A percentile compares a stretch with the other conserved stretches of the same genome.
These are phyloP conservation scores for Microbotryum violaceum DNA, from an alignment of 1,284 basidiomycete genomes.

Conservation along the genomic window DNA sequence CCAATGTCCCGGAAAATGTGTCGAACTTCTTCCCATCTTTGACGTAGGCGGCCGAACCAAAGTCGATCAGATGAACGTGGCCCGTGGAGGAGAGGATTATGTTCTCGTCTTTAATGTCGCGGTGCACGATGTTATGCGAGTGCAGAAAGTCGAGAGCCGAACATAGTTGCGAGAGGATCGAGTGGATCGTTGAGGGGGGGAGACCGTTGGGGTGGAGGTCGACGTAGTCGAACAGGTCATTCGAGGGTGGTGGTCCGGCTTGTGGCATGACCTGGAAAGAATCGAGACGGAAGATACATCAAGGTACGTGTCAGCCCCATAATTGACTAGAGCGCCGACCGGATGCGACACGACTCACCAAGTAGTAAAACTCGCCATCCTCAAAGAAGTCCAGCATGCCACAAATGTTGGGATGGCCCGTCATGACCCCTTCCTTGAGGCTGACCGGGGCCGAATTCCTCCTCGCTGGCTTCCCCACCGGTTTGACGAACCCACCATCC, in stretches of 20 bases:
- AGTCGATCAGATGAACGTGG: slow-evolving; percentile 82
- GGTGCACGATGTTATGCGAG: slow-evolving; percentile 86
- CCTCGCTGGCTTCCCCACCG: neutral
- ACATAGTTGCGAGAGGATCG: slow-evolving; percentile 86
- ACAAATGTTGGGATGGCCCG: slow-evolving; percentile 87
- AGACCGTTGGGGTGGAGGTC: slow-evolving; percentile 82
- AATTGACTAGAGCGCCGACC: neutral
- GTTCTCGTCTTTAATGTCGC: slow-evolving; percentile 98
- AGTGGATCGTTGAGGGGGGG: slow-evolving; percentile 63
- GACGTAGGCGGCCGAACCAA: slow-evolving; percentile 38
- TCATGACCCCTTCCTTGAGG: slow-evolving; percentile 17
- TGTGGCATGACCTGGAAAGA: slow-evolving; percentile 26
- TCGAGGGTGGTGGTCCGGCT: slow-evolving; percentile 15
- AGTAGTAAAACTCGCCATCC: slow-evolving; percentile 92
- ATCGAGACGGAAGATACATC: neutral
- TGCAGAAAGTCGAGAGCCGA: slow-evolving; percentile 89
- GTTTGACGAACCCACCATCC: slow-evolving; percentile 2
- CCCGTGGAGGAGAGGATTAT: slow-evolving; percentile 53
- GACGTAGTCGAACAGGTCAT: slow-evolving; percentile 81
- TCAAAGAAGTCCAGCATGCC: slow-evolving; percentile 95
- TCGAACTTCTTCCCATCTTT: slow-evolving; percentile 38
- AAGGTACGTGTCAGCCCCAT: neutral
- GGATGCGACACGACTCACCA: slow-evolving; percentile 42
- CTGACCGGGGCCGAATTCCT: slow-evolving; percentile 19
- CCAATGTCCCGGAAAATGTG: slow-evolving; percentile 39